phyloP scores from a whole-genome alignment of 176 grass and related monocot genomes.

The Hyparrhenia diplandra region DNA sequence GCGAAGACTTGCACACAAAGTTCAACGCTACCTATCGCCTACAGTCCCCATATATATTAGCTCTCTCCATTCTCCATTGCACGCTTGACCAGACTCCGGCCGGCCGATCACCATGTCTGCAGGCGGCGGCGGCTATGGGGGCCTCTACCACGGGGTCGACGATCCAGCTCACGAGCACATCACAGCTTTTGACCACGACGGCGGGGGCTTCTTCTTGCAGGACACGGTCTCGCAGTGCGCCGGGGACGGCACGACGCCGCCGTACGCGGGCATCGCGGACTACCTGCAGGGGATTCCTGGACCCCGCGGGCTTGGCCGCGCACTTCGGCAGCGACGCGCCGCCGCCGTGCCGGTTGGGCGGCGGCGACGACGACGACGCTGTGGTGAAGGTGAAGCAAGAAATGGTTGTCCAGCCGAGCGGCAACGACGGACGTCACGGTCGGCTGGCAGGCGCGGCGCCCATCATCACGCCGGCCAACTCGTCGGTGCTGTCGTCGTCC shows the following conservation, averaged over 20 bases:
- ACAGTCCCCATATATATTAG: too few species aligned
- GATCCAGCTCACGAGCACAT: not conserved
- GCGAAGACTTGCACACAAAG: conserved; percentile 11
- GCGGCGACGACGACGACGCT: not conserved
- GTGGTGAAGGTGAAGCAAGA: not conserved
- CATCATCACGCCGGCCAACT: conserved; percentile 25
- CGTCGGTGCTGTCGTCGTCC: conserved; percentile 36
- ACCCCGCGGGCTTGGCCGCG: conserved; percentile 1
- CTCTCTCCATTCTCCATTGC: not conserved
- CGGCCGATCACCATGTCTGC: conserved; percentile 12
- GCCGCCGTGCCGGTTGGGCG: not conserved
- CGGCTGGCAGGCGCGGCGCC: not conserved
- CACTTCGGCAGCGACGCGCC: not conserved
- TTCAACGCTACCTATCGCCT: not conserved
- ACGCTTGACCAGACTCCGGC: not conserved
- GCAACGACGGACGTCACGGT: not conserved
- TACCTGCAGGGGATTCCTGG: conserved; percentile 28
- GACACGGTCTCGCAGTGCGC: not conserved
- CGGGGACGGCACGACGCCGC: not conserved
- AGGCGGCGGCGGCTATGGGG: not conserved
- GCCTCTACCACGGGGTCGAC: conserved; percentile 16
- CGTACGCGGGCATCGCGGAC: conserved; percentile 30
- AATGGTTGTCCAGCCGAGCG: not conserved
- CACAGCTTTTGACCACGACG: not conserved
- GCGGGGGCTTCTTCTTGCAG: not conserved